Percentiles rank a stretch among this genome's conserved stretches.
Conservation (phyloP, 257 asterid species). For the Salvia rosmarinus region DNA sequence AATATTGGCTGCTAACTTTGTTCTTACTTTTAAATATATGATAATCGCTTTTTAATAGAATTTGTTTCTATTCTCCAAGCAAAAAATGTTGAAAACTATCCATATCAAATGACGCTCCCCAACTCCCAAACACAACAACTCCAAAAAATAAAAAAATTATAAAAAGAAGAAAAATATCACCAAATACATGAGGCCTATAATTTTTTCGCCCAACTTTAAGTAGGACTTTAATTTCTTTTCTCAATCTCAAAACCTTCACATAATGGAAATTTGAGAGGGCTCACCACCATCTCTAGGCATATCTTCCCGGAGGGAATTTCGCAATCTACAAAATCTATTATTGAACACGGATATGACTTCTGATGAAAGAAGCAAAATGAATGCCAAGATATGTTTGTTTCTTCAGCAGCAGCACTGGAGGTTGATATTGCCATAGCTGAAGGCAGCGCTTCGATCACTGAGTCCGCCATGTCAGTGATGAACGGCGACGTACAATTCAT, state of each 20-base stretch:
- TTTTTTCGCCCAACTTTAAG: not conserved
- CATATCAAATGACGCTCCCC: not conserved
- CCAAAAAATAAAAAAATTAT: not conserved
- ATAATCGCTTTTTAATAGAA: too few relatives aligned
- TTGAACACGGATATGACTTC: constrained; percentile 52
- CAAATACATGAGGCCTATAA: not conserved
- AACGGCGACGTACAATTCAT: constrained; percentile 86
- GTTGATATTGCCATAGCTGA: constrained; percentile 68
- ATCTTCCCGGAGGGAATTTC: not conserved
- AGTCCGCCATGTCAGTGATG: constrained; percentile 84
- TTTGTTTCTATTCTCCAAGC: too few relatives aligned
- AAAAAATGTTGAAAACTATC: too few relatives aligned
- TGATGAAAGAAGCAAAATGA: constrained; percentile 69
- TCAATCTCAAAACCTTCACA: not conserved
- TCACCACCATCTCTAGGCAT: not conserved
- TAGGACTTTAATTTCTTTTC: not conserved
- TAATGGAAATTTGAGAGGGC: not conserved
- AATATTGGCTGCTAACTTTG: too few relatives aligned
- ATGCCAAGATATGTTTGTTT: constrained; percentile 56
- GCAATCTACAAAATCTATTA: constrained; percentile 41
- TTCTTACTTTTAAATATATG: too few relatives aligned
- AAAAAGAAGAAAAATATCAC: not conserved
- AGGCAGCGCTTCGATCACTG: constrained; percentile 90
- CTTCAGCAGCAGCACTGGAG: constrained; percentile 40
- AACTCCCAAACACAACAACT: not conserved